Evolutionary conservation across 805 yeast species (phyloP).

Genomic region (Ogataea degrootiae): DNA sequence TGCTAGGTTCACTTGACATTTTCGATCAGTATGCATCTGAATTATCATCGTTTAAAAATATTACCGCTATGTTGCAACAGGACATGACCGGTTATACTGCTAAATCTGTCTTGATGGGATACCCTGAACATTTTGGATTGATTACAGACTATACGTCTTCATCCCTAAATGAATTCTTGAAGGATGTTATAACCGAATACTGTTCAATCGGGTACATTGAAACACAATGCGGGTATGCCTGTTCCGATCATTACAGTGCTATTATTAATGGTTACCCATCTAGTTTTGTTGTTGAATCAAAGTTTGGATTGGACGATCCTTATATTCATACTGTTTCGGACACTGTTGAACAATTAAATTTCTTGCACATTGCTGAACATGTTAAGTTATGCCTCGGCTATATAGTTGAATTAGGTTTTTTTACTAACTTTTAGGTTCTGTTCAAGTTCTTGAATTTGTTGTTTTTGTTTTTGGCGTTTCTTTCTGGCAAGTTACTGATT

Average conservation of each 20-base stretch:
- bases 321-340: constrained; percentile 76
- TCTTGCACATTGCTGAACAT: constrained; percentile 77
- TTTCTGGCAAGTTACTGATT: too few species aligned
- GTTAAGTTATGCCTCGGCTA: constrained; percentile 71
- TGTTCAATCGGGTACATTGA: constrained; percentile 66
- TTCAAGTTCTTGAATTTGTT: background rate
- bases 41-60: constrained; percentile 36
- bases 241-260: constrained; percentile 92
- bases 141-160: constrained; percentile 64
- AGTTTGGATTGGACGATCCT: constrained; percentile 56
- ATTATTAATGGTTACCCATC: constrained; percentile 79
- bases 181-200: constrained; percentile 56
- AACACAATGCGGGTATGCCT: constrained; percentile 84
- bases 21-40: constrained; percentile 45
- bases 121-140: constrained; percentile 71
- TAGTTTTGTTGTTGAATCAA: constrained; percentile 76
- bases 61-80: constrained; percentile 85
- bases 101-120: constrained; percentile 43
- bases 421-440: background rate
- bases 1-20: constrained; percentile 79
- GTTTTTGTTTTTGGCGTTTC: too few species aligned
- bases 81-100: constrained; percentile 87
- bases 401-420: constrained; percentile 57
- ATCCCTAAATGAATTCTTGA: constrained; percentile 54
- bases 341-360: constrained; percentile 74